Evolutionary conservation across 2,329 filamentous ascomycete genomes (phyloP), one percentile per base, ranked within the genome.

Genomic region (Tolypocladium ovalisporum): DNA sequence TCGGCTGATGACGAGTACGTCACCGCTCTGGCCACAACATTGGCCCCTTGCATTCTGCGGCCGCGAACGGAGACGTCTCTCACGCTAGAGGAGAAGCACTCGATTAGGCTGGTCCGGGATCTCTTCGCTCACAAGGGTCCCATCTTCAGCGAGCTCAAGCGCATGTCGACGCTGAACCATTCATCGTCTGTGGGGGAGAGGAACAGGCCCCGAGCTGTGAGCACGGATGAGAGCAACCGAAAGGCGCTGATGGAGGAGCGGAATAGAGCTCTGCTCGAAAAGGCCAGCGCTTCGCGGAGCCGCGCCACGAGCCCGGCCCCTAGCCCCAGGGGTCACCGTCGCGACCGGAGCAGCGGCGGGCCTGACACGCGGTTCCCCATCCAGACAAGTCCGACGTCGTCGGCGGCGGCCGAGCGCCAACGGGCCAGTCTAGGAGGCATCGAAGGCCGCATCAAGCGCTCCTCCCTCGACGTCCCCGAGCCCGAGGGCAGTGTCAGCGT

Each of bases 131-230:
- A 97, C 77, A 99, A 99, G 73, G 90, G 96, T 60, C 83, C 89
- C 60, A 96, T 99, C 68, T 99, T 99, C 72, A 89, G 87, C 62
- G 94, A 97, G 70, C 80, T 99, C 61, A 99, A 99, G 79, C 91
- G 94, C 64, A 88, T 91, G 69, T 90, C 87, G 49, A 83, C 83
- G 12, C 78, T 89, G 22, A 84, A 80, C 15, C 84, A 88, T 65
- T 81, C 82, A n/a, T 77, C 79, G 49, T 86, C 86, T 1, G 69
- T 79, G 35, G 69, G 66, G 51, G 75, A 17, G 3, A 24, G 73
- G 61, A 81, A 78, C 64, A 85, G 90, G 47, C 88, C 89, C 29
- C 87, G 94, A 53, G 92, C 92, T 35, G 89, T 97, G 67, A 95
- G 90, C 70, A 96, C 91, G 0, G 91, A 99, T 68, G 94, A 99